These are phyloP conservation scores for Fomitopsis palustris DNA, from an alignment of 1,284 basidiomycete species.

Conservation along the genomic window DNA sequence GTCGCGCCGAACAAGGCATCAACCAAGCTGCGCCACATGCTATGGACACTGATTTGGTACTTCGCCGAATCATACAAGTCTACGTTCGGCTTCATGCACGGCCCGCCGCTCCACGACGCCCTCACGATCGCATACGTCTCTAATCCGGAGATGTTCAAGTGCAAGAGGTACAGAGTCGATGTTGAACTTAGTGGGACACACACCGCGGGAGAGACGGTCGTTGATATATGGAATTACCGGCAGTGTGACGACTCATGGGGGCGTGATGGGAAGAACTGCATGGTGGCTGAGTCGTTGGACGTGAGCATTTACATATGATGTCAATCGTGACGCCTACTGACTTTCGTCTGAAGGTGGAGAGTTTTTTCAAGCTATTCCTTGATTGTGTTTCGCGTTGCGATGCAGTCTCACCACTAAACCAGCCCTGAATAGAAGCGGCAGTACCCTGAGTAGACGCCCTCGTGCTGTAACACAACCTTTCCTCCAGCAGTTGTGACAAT, in stretches of 20 bases:
- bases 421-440: background rate
- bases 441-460: background rate
- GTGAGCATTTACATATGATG: no score
- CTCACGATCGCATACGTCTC: conserved; percentile 74
- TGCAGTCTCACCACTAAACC: conserved; percentile 50
- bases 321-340: no score
- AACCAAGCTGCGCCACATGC: conserved; percentile 63
- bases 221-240: conserved; percentile 67
- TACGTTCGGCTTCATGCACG: conserved; percentile 69
- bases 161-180: conserved; percentile 67
- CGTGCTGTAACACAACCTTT: background rate
- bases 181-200: conserved; percentile 65
- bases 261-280: conserved; percentile 64
- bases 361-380: conserved; percentile 65
- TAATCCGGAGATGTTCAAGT: conserved; percentile 57
- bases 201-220: conserved; percentile 71
- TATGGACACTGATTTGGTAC: conserved; percentile 70
- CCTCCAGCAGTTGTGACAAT: no score
- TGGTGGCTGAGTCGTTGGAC: conserved; percentile 62
- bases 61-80: conserved; percentile 68
- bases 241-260: conserved; percentile 64
- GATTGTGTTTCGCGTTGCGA: conserved; percentile 60
- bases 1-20: conserved; percentile 36
- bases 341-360: conserved; percentile 42
- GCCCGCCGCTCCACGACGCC: conserved; percentile 82